Conservation (phyloP, 257 asterid species). For the Salvia miltiorrhiza region DNA sequence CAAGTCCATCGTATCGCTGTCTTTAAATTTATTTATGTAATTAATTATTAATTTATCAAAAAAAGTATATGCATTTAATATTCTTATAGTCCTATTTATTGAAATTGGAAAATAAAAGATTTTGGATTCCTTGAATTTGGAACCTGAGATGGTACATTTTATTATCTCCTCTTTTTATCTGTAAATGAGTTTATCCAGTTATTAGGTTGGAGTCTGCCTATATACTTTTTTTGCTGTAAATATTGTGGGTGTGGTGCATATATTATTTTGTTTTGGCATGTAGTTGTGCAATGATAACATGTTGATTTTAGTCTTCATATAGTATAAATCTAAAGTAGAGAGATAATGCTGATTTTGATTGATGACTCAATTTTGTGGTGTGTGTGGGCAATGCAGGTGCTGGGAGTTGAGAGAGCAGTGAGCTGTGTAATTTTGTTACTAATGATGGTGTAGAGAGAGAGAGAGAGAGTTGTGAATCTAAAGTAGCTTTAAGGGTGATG, state of each 20-base stretch:
- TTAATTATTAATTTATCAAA: too few relatives aligned
- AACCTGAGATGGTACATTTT: neutral
- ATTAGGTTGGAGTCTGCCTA: neutral
- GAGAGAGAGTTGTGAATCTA: conserved; percentile 36
- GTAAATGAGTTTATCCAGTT: neutral
- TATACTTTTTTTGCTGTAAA: neutral
- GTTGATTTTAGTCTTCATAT: conserved; percentile 2
- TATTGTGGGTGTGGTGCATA: neutral
- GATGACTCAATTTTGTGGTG: conserved; percentile 21
- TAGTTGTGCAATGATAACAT: conserved; percentile 4
- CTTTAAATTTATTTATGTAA: too few relatives aligned
- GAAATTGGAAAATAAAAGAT: neutral
- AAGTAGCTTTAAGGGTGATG: conserved; percentile 55
- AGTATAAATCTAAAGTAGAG: too few relatives aligned
- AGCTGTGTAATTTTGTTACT: conserved; percentile 35
- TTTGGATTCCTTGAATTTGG: conserved; percentile 5
- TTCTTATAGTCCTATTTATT: too few relatives aligned
- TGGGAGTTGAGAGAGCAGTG: conserved; percentile 44
- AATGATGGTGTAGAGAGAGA: conserved; percentile 41
- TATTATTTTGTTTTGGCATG: conserved; percentile 18
- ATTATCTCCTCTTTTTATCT: neutral
- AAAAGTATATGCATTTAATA: too few relatives aligned
- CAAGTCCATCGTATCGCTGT: too few relatives aligned
- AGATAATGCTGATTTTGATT: conserved; percentile 27
- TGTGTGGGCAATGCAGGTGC: conserved; percentile 52